These are phyloP conservation scores for Hymenoscyphus fructigenus DNA, from an alignment of 2,329 filamentous ascomycete species.

Conservation along the genomic window DNA sequence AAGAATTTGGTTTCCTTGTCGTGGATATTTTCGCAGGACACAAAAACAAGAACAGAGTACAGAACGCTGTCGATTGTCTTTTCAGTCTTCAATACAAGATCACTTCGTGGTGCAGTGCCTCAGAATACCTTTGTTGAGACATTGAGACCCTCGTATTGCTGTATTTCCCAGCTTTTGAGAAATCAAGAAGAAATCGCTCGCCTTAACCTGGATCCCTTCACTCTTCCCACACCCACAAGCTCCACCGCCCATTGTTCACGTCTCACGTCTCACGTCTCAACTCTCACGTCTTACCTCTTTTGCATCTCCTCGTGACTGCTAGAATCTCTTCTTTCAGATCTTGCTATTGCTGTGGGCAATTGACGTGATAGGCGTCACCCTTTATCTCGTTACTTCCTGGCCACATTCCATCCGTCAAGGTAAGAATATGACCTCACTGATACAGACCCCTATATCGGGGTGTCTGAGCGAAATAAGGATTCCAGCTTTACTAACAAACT, in stretches of 20 bases:
- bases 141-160: conserved; percentile 26
- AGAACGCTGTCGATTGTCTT: conserved; percentile 17
- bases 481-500: conserved; percentile 51
- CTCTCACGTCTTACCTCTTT: conserved; percentile 9
- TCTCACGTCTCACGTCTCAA: neutral
- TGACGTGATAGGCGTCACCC: conserved; percentile 29
- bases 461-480: conserved; percentile 54
- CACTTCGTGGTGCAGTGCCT: conserved; percentile 27
- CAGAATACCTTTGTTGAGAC: conserved; percentile 20
- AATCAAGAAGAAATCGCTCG: neutral
- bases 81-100: conserved; percentile 25
- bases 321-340: conserved; percentile 26
- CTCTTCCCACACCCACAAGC: neutral
- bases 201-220: neutral
- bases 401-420: conserved; percentile 71
- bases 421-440: conserved; percentile 60
- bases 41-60: neutral
- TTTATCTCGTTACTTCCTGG: conserved; percentile 56
- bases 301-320: conserved; percentile 28
- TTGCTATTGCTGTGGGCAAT: conserved; percentile 28
- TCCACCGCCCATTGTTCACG: neutral
- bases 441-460: conserved; percentile 59
- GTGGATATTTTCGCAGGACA: conserved; percentile 3
- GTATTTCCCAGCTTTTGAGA: conserved; percentile 13
- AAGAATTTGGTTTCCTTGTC: conserved; percentile 1